Base-by-base conservation (phyloP, 805 yeast species). In the Nakazawaea ambrosiae region DNA sequence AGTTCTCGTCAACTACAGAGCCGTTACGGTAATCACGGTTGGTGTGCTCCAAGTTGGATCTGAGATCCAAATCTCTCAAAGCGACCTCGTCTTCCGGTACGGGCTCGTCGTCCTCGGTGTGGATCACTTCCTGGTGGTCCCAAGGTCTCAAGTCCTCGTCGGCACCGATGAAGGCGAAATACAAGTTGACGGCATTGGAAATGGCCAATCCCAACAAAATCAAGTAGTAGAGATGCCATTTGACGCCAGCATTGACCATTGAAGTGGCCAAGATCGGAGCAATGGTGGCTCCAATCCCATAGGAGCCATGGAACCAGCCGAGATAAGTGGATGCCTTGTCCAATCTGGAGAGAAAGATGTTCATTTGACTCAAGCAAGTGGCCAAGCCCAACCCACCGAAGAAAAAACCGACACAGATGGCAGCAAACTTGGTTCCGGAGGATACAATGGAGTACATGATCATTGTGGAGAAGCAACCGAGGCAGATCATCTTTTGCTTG, bases 211-310 rank as follows among this genome's bases (percentile, higher is more conserved):
- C 75, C 8, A 62, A 51, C 28, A 76, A 52, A n/a, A 78, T 63
- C n/a, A 68, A 55, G 48, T 65, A 80, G 53, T 60, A 73, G 40
- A 49, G 63, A 49, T 73, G 62, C 86, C 86, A 80, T 37, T 47
- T 45, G n/a, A 66, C 50, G 3, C 75, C 77, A 0, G 51, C 44
- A 31, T 66, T 60, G 14, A 74, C 66, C 67, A 79, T 62, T 1
- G 67, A 56, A 0, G 85, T 73, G 3, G 81, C 78, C 22, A 78
- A 51, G 15, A 84, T 67, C 2, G 94, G 89, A 2, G 86, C 69
- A 1, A 78, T 45, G 32, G 84, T 76, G 1, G 88, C 85, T 2
- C 89, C 88, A 3, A 75, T 47, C 1, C 94, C 94, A 54, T 81
- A 83, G 11, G 65, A 51, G 1, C 85, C 89, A 58, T 83, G 92